Evolutionary conservation across 1,284 basidiomycete species (phyloP).

Genomic region (Taiwanofungus camphoratus): DNA sequence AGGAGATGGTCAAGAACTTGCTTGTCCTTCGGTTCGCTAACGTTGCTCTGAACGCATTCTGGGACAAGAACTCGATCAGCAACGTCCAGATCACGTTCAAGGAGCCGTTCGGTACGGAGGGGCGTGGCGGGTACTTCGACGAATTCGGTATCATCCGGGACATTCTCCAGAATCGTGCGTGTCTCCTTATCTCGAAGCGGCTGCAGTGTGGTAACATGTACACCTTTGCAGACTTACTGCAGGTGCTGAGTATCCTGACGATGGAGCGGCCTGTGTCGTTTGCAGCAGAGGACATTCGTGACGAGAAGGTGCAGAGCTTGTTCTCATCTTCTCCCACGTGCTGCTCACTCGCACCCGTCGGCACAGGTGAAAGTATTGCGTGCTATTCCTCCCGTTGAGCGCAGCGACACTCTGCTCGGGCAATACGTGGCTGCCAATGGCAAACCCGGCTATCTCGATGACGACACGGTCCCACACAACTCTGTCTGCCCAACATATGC

Average conservation of each 20-base stretch:
- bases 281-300: constrained; percentile 91
- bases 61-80: constrained; percentile 92
- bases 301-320: constrained; percentile 73
- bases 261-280: constrained; percentile 99
- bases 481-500: constrained; percentile 93
- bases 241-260: constrained; percentile 87
- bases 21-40: constrained; percentile 94
- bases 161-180: constrained; percentile 92
- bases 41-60: constrained; percentile 77
- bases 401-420: constrained; percentile 79
- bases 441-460: constrained; percentile 96
- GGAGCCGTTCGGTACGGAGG: constrained; percentile 96
- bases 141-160: constrained; percentile 98
- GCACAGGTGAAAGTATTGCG: constrained; percentile 91
- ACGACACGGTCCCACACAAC: constrained; percentile 87
- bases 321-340: constrained; percentile 14
- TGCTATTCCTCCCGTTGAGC: constrained; percentile 77
- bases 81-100: constrained; percentile 99
- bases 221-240: constrained; percentile 70
- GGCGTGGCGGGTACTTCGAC: constrained; percentile 96
- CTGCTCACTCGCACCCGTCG: constrained; percentile 2
- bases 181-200: constrained; percentile 1
- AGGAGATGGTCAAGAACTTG: constrained; percentile 98
- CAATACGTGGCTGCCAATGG: constrained; percentile 87
- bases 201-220: background rate